Evolutionary conservation across 2,329 filamentous ascomycete species (phyloP).

Genomic region (Periconia macrospinosa): DNA sequence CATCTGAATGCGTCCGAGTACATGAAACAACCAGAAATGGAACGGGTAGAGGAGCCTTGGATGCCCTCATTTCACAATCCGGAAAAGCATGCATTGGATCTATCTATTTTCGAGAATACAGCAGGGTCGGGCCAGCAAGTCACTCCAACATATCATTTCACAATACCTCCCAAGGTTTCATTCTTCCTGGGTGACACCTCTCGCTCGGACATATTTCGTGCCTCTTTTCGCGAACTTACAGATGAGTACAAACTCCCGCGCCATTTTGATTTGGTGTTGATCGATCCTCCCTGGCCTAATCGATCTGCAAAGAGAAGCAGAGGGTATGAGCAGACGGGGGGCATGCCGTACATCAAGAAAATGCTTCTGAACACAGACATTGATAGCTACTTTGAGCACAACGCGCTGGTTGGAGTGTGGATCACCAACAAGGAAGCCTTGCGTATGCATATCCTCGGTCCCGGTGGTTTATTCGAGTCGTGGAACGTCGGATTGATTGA

Average conservation of each 20-base stretch:
- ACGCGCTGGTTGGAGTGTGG: slow-evolving; percentile 68
- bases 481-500: slow-evolving; percentile 69
- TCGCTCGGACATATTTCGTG: slow-evolving; percentile 39
- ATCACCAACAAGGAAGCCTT: slow-evolving; percentile 70
- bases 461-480: slow-evolving; percentile 62
- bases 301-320: slow-evolving; percentile 67
- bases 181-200: slow-evolving; percentile 54
- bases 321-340: slow-evolving; percentile 50
- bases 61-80: slow-evolving; percentile 35
- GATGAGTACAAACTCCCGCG: slow-evolving; percentile 47
- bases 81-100: slow-evolving; percentile 21
- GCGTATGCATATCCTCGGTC: slow-evolving; percentile 57
- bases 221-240: slow-evolving; percentile 39
- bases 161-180: slow-evolving; percentile 53
- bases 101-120: slow-evolving; percentile 22
- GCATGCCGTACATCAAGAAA: slow-evolving; percentile 50
- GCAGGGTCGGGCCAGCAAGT: slow-evolving; percentile 8
- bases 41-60: slow-evolving; percentile 28
- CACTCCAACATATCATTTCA: slow-evolving; percentile 34
- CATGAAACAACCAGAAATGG: not conserved
- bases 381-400: slow-evolving; percentile 40
- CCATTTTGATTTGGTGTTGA: slow-evolving; percentile 67
- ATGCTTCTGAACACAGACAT: slow-evolving; percentile 51
- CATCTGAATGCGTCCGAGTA: slow-evolving; percentile 4
- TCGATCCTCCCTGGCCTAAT: slow-evolving; percentile 84